These are phyloP conservation scores for Wickerhamomyces subpelliculosus DNA, from an alignment of 805 yeast species.

Conservation along the genomic window DNA sequence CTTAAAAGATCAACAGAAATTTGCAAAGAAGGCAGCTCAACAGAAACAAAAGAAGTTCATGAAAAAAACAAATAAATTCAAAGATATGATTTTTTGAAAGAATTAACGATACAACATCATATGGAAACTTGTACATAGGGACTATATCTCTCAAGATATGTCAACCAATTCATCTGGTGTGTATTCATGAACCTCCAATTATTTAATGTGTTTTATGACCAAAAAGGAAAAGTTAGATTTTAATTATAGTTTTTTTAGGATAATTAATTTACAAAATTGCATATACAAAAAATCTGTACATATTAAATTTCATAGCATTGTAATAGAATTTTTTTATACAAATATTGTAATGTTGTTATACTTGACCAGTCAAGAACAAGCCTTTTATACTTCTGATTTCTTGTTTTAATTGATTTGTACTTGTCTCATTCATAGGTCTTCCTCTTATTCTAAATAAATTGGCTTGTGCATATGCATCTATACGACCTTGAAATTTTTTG, in stretches of 20 bases:
- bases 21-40: no score
- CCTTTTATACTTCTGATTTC: slow-evolving; percentile 34
- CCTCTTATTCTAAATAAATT: slow-evolving; percentile 18
- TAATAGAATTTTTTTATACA: neutral
- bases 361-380: slow-evolving; percentile 31
- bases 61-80: neutral
- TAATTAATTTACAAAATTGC: neutral
- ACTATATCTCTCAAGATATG: neutral
- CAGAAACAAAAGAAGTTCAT: neutral
- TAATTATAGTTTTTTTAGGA: neutral
- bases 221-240: no score
- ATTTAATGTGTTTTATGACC: no score
- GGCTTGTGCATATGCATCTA: slow-evolving; percentile 16
- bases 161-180: neutral
- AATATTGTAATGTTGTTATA: slow-evolving; percentile 7
- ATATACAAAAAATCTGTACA: slow-evolving; percentile 1
- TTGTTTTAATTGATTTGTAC: slow-evolving; percentile 18
- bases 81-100: neutral
- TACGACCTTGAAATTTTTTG: slow-evolving; percentile 19
- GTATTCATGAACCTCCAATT: no score
- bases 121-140: neutral
- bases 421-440: slow-evolving; percentile 13
- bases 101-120: neutral
- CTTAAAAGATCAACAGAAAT: no score
- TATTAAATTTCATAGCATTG: no score